Evolutionary conservation across 768 basidiomycete species (phyloP).

Genomic region (Boletus reticulatus): DNA sequence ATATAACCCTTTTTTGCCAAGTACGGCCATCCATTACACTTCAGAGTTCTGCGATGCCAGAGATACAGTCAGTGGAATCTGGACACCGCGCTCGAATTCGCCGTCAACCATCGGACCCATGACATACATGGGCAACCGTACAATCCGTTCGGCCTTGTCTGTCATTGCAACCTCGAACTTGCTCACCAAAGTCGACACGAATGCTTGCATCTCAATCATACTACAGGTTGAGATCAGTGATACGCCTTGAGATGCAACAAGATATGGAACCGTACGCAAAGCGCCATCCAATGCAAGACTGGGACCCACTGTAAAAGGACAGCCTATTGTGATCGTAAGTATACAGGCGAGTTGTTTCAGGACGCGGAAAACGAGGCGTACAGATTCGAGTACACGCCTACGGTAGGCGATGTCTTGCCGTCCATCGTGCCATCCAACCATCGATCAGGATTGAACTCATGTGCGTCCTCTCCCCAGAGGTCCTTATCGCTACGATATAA

Average conservation of each 20-base stretch:
- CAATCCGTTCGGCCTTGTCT: no score
- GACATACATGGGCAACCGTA: no score
- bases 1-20: no score
- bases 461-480: slow-evolving; percentile 23
- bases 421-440: background rate
- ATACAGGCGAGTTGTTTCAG: background rate
- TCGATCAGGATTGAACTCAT: slow-evolving; percentile 8
- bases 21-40: no score
- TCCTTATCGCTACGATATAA: slow-evolving; percentile 5
- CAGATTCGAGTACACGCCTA: slow-evolving; percentile 15
- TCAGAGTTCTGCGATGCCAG: no score
- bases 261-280: slow-evolving; percentile 20
- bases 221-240: slow-evolving; percentile 8
- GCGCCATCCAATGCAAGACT: slow-evolving; percentile 27
- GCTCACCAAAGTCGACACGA: slow-evolving; percentile 50
- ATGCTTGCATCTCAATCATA: slow-evolving; percentile 51
- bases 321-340: slow-evolving; percentile 1
- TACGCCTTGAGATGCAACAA: background rate
- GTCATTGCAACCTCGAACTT: slow-evolving; percentile 46
- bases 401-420: background rate
- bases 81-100: no score
- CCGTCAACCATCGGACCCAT: no score
- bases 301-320: slow-evolving; percentile 15
- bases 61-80: no score
- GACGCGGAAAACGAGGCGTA: background rate